A percentile compares a stretch with the other conserved stretches of the same genome.
phyloP scores from a whole-genome alignment of 1,284 basidiomycete species.

The Ustilago hordei region DNA sequence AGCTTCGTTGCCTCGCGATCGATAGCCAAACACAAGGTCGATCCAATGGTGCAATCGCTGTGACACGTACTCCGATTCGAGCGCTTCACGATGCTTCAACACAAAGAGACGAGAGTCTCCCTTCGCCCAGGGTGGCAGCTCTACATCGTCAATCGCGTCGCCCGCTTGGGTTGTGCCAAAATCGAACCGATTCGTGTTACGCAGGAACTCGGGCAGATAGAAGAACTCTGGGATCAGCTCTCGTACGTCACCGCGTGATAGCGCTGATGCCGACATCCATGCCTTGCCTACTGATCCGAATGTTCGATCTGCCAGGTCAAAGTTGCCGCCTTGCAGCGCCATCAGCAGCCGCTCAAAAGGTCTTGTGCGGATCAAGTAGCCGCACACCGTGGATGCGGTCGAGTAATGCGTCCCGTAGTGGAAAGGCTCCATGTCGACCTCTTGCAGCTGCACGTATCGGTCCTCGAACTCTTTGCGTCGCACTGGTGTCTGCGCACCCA shows the following conservation, averaged over 20 bases:
- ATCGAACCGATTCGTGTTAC: conserved; percentile 74
- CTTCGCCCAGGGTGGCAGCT: conserved; percentile 90
- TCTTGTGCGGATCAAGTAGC: conserved; percentile 88
- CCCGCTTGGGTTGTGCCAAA: conserved; percentile 87
- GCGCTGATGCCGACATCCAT: conserved; percentile 85
- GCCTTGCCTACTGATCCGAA: conserved; percentile 81
- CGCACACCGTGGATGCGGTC: conserved; percentile 96
- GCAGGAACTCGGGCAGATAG: conserved; percentile 72
- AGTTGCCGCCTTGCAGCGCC: conserved; percentile 75
- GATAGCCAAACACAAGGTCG: conserved; percentile 75
- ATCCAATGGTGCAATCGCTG: conserved; percentile 89
- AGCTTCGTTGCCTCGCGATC: conserved; percentile 61
- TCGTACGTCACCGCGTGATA: conserved; percentile 90
- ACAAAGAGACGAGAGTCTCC: conserved; percentile 87
- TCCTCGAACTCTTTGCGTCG: conserved; percentile 72
- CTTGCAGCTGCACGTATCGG: conserved; percentile 79
- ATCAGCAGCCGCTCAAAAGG: conserved; percentile 72
- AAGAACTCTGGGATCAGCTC: conserved; percentile 95
- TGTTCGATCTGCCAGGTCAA: conserved; percentile 92
- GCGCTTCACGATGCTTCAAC: conserved; percentile 82
- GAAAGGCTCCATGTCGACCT: conserved; percentile 78
- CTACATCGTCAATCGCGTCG: conserved; percentile 86
- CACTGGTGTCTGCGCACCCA: conserved; percentile 86
- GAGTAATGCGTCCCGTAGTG: conserved; percentile 85
- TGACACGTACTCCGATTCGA: conserved; percentile 91